These are phyloP conservation scores for Fusarium stilboides DNA, from an alignment of 2,329 filamentous ascomycete species.

Conservation along the genomic window DNA sequence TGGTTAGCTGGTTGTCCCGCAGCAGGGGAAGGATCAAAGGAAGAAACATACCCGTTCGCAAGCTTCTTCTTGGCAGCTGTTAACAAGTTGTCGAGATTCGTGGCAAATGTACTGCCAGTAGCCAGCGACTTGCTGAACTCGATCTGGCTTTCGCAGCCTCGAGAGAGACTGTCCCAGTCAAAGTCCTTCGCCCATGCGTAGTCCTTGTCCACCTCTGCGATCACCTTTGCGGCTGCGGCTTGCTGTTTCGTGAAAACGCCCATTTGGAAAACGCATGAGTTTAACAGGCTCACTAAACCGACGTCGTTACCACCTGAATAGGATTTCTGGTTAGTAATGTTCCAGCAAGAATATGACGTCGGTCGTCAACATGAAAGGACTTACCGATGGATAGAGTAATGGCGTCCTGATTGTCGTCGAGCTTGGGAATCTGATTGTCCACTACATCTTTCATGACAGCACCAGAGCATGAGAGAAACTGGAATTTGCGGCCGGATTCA, in stretches of 20 bases:
- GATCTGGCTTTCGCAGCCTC: slow-evolving; percentile 2
- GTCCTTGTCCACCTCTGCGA: background rate
- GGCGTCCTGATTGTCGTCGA: slow-evolving; percentile 7
- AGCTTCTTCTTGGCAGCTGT: background rate
- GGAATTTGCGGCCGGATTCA: slow-evolving; percentile 6
- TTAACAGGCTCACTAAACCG: background rate
- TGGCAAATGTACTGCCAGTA: background rate
- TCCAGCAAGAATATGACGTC: no score
- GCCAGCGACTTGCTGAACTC: background rate
- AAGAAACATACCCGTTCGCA: background rate
- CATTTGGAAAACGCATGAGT: slow-evolving; percentile 11
- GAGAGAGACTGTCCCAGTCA: slow-evolving; percentile 7
- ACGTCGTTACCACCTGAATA: slow-evolving; percentile 11
- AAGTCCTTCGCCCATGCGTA: slow-evolving; percentile 2
- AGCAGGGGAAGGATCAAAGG: no score
- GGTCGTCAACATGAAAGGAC: background rate
- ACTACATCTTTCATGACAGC: slow-evolving; percentile 16
- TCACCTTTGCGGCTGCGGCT: background rate
- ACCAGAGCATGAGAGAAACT: slow-evolving; percentile 17
- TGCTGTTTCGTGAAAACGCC: background rate
- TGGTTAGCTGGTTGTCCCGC: background rate
- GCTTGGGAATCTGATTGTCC: slow-evolving; percentile 8
- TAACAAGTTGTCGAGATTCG: background rate
- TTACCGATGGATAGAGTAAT: slow-evolving; percentile 14
- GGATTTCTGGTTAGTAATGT: background rate